Conservation (phyloP, 2,329 filamentous ascomycete species). For the Calycina herbarum region DNA sequence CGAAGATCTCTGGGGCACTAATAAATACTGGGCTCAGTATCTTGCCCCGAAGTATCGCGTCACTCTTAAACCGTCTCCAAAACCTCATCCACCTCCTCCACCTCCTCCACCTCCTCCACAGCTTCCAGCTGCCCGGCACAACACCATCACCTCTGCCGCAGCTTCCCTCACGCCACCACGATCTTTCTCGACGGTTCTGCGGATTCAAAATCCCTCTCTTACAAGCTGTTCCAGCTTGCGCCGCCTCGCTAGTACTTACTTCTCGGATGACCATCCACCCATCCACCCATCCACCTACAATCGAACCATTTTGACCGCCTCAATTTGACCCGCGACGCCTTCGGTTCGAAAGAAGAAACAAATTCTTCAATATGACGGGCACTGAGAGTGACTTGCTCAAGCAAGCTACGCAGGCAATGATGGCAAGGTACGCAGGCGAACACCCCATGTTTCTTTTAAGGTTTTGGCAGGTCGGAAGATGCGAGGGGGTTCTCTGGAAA, state of each 20-base stretch:
- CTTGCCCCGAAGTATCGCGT: slow-evolving; percentile 2
- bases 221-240: slow-evolving; percentile 2
- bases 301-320: slow-evolving; percentile 7
- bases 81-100: not conserved
- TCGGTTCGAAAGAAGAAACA: not conserved
- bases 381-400: slow-evolving; percentile 38
- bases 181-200: slow-evolving; percentile 13
- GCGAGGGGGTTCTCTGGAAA: not conserved
- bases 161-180: slow-evolving; percentile 9
- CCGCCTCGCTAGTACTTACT: slow-evolving; percentile 2
- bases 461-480: slow-evolving; percentile 7
- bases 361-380: slow-evolving; percentile 31
- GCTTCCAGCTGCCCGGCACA: not conserved
- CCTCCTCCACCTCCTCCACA: not conserved
- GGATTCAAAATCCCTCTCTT: slow-evolving; percentile 9
- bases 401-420: slow-evolving; percentile 40
- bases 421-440: slow-evolving; percentile 38
- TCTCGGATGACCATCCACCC: slow-evolving; percentile 2
- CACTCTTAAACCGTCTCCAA: not conserved
- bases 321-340: not conserved
- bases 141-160: not conserved
- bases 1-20: slow-evolving; percentile 6
- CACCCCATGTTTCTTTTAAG: slow-evolving; percentile 17
- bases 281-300: not conserved
- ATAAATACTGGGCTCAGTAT: slow-evolving; percentile 2